Base-by-base conservation (phyloP, 1,139 yeast genomes). In the Protomyces gravidus region DNA sequence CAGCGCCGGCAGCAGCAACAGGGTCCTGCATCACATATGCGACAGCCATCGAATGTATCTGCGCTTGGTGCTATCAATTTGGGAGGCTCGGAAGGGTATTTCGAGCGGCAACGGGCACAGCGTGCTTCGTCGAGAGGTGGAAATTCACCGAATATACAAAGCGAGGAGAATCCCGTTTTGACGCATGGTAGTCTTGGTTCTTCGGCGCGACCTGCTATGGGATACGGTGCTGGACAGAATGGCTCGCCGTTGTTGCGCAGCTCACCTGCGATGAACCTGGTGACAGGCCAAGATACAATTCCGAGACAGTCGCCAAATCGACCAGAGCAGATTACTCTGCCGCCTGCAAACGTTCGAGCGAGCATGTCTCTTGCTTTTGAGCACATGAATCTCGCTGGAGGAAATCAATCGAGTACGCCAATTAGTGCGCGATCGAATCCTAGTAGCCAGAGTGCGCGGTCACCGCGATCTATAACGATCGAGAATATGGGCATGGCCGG, bases 361-460 rank as follows among this genome's bases (percentile, higher is more conserved):
- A 45, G 51, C 33, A 53, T 53, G 42, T 53, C 58, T 9, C 33
- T 49, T 21, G 58, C 58, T 1, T 53, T 53, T 17, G 58, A 53
- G 15, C 23, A 33, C n/a, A 27, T 53, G 40, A 46, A 46, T 32
- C 39, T 33, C 36, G 45, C 36, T 15, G 21, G 21, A 3, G 19
- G 21, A n/a, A 17, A 23, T 36, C 42, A 19, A 15, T 19, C 17
- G 25, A 33, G 46, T 11, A 26, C 51, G n/a, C 6, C 27, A 5
- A 15, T n/a, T 7, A 30, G 42, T 30, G 23, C 21, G 19, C 6
- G 39, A 13, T 25, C 50, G 21, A 48, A 40, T 11, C 23, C 55
- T 15, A 26, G 26, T 19, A 33, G 55, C 45, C 36, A 4, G 7
- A 15, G 15, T 3, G 36, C 36, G 3, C 36, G 36, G 3, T 30